These are phyloP conservation scores for Cladosporium sphaerospermum DNA, from an alignment of 2,329 filamentous ascomycete genomes.

Conservation along the genomic window DNA sequence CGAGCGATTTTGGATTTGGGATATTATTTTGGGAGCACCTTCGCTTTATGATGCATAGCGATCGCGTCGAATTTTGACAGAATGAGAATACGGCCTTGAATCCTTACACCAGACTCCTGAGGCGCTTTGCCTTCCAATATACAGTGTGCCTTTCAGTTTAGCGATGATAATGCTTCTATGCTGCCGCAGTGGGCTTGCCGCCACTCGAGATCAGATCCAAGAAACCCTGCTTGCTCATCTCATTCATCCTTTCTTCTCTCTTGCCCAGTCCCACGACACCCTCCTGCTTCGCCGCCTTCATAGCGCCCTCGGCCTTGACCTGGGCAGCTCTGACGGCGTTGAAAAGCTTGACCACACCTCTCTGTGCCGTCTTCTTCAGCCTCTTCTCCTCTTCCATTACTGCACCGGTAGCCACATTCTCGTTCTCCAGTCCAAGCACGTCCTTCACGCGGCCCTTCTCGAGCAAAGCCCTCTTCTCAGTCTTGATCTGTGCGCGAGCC, in stretches of 20 bases:
- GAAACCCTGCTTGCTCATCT: constrained; percentile 97
- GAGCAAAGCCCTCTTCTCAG: constrained; percentile 69
- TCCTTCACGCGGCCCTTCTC: constrained; percentile 88
- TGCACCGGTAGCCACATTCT: constrained; percentile 42
- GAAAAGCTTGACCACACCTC: constrained; percentile 92
- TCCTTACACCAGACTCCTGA: too few relatives aligned
- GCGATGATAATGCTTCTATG: neutral
- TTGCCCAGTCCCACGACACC: constrained; percentile 73
- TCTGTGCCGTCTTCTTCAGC: constrained; percentile 79
- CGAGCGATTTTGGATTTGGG: too few relatives aligned
- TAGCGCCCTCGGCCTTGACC: constrained; percentile 75
- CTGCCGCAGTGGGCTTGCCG: constrained; percentile 33
- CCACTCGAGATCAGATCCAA: constrained; percentile 73
- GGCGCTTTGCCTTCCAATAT: neutral
- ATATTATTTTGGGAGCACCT: too few relatives aligned
- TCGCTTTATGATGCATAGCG: too few relatives aligned
- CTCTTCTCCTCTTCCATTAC: constrained; percentile 67
- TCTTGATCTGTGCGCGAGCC: constrained; percentile 69
- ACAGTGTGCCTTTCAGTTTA: neutral
- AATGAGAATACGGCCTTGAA: too few relatives aligned
- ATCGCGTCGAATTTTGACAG: too few relatives aligned
- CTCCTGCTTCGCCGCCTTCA: constrained; percentile 60
- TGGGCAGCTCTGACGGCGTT: constrained; percentile 92
- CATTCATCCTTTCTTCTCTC: constrained; percentile 80
- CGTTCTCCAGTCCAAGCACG: constrained; percentile 62